phyloP scores from a whole-genome alignment of 2,329 filamentous ascomycete genomes.

The Trichoderma asperellum region DNA sequence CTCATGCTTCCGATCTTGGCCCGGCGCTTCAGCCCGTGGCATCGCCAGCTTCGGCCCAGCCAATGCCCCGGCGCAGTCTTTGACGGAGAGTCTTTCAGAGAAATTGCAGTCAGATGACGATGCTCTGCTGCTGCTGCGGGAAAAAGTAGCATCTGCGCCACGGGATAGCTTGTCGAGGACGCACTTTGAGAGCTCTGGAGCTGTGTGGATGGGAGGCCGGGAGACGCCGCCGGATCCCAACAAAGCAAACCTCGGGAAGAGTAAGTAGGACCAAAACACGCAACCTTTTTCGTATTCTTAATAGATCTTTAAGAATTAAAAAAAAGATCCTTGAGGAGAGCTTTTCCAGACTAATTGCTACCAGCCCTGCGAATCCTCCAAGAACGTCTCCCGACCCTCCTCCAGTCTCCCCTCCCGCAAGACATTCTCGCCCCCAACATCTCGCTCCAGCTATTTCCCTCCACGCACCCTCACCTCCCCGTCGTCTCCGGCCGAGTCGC shows the following conservation, averaged over 20 bases:
- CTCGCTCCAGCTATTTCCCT: slow-evolving; percentile 70
- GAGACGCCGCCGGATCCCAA: slow-evolving; percentile 55
- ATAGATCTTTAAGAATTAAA: not conserved
- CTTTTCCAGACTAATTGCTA: not conserved
- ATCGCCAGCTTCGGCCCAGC: slow-evolving; percentile 39
- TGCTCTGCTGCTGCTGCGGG: slow-evolving; percentile 7
- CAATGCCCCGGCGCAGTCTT: slow-evolving; percentile 37
- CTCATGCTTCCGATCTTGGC: slow-evolving; percentile 28
- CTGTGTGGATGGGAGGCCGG: slow-evolving; percentile 36
- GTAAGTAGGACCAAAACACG: slow-evolving; percentile 46
- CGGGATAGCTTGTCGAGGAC: slow-evolving; percentile 32
- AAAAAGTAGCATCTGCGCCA: slow-evolving; percentile 17
- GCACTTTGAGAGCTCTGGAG: slow-evolving; percentile 42
- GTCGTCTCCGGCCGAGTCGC: slow-evolving; percentile 88
- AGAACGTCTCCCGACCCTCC: slow-evolving; percentile 67
- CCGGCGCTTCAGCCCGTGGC: slow-evolving; percentile 35
- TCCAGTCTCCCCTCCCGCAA: slow-evolving; percentile 69
- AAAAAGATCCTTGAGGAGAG: no score
- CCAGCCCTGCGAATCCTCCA: slow-evolving; percentile 67
- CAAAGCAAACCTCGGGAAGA: slow-evolving; percentile 66
- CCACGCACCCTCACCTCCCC: slow-evolving; percentile 85
- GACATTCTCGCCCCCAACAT: slow-evolving; percentile 78
- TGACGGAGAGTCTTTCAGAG: not conserved
- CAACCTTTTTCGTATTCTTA: not conserved
- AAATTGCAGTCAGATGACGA: slow-evolving; percentile 10